These are phyloP conservation scores for Pythium phragmitis DNA, from an alignment of 352 stramenopile genomes.

Conservation along the genomic window DNA sequence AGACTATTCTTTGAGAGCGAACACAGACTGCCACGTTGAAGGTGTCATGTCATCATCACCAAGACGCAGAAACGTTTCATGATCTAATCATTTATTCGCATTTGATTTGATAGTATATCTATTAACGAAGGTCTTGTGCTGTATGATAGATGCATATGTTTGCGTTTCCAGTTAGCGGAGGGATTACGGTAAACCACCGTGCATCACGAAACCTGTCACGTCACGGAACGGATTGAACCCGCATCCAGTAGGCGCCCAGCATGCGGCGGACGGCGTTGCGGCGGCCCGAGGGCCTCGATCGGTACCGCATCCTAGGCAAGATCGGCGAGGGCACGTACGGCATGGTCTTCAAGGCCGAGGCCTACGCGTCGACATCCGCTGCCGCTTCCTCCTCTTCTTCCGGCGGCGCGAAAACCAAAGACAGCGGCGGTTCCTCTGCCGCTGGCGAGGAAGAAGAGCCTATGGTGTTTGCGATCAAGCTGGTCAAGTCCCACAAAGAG, in stretches of 20 bases:
- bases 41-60: slow-evolving; percentile 5
- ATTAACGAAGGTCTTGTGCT: slow-evolving; percentile 2
- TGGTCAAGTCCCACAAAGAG: slow-evolving; percentile 90
- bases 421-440: not conserved
- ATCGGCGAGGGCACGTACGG: slow-evolving; percentile 90
- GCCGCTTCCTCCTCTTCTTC: slow-evolving; percentile 33
- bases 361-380: slow-evolving; percentile 30
- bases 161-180: not conserved
- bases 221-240: not conserved
- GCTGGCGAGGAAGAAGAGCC: slow-evolving; percentile 68
- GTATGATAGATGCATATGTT: not conserved
- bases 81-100: not conserved
- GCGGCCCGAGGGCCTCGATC: slow-evolving; percentile 70
- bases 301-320: slow-evolving; percentile 85
- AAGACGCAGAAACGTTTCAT: slow-evolving; percentile 16
- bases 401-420: slow-evolving; percentile 9
- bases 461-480: slow-evolving; percentile 86
- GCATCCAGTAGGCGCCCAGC: not conserved
- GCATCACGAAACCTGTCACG: slow-evolving; percentile 2
- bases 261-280: slow-evolving; percentile 68
- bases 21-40: slow-evolving; percentile 25
- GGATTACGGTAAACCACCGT: slow-evolving; percentile 2
- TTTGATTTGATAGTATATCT: not conserved
- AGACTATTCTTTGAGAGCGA: not conserved
- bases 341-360: slow-evolving; percentile 88